Evolutionary conservation across 2,329 filamentous ascomycete species (phyloP).

Genomic region (Ceratocystis eucalypticola): DNA sequence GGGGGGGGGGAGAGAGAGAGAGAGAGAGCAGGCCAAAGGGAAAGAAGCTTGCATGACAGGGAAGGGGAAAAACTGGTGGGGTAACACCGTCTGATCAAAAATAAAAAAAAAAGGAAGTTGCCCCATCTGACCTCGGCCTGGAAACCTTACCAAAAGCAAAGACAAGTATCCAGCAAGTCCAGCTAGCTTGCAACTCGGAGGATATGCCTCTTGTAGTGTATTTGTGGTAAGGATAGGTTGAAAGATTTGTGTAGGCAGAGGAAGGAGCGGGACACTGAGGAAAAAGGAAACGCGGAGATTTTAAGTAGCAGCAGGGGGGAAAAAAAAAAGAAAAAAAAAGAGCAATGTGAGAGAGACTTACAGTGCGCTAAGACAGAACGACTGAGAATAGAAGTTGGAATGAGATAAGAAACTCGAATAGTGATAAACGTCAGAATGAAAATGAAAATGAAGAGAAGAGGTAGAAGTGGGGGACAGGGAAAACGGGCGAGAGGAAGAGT

Average conservation of each 20-base stretch:
- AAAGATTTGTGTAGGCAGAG: not conserved
- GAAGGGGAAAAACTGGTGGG: not conserved
- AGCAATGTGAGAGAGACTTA: not conserved
- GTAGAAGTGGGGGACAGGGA: conserved; percentile 3
- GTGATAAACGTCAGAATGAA: conserved; percentile 8
- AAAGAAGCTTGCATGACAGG: not conserved
- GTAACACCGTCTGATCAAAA: not conserved
- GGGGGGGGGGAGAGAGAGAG: too few species aligned
- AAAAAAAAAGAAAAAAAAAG: not conserved
- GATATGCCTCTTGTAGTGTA: too few species aligned
- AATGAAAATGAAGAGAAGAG: conserved; percentile 10
- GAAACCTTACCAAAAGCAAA: not conserved
- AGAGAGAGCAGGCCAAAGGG: not conserved
- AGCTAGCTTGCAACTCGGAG: not conserved
- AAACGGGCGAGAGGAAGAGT: conserved; percentile 7
- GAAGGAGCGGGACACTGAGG: not conserved
- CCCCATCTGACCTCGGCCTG: not conserved
- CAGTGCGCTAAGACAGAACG: not conserved
- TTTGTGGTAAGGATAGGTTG: not conserved
- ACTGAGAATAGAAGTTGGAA: not conserved
- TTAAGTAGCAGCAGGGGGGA: not conserved
- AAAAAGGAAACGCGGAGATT: not conserved
- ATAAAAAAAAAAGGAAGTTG: not conserved
- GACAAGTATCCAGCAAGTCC: not conserved
- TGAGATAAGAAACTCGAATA: not conserved